phyloP scores from a whole-genome alignment of 441 rosid genomes.

The Bruguiera hainesii region DNA sequence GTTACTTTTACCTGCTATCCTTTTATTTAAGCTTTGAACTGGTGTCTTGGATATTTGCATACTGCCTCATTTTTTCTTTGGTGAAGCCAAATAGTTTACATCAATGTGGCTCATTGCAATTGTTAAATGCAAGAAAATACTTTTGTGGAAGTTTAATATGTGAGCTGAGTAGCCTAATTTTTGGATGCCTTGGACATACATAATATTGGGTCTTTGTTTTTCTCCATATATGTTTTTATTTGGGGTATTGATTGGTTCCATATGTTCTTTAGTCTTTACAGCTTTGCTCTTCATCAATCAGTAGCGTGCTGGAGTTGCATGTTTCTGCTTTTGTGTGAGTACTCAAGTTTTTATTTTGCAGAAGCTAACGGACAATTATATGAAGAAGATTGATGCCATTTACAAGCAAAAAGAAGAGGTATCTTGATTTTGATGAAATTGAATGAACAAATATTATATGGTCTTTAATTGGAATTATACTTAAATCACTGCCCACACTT shows the following conservation, averaged over 20 bases:
- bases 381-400: constrained; percentile 70
- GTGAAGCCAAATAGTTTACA: neutral
- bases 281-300: no score
- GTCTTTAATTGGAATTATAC: neutral
- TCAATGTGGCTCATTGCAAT: neutral
- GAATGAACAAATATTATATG: neutral
- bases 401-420: constrained; percentile 92
- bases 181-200: no score
- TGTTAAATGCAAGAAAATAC: neutral
- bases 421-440: constrained; percentile 8
- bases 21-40: neutral
- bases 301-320: neutral
- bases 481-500: neutral
- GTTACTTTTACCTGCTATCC: neutral
- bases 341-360: constrained; percentile 27
- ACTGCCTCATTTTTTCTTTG: neutral
- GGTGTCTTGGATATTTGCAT: neutral
- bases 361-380: constrained; percentile 79
- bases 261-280: no score
- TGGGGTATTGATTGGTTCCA: neutral
- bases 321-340: neutral
- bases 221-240: neutral
- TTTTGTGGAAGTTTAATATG: constrained; percentile 1
- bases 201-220: neutral
- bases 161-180: neutral